Base-by-base conservation (phyloP, 257 asterid species). In the Phtheirospermum japonicum region DNA sequence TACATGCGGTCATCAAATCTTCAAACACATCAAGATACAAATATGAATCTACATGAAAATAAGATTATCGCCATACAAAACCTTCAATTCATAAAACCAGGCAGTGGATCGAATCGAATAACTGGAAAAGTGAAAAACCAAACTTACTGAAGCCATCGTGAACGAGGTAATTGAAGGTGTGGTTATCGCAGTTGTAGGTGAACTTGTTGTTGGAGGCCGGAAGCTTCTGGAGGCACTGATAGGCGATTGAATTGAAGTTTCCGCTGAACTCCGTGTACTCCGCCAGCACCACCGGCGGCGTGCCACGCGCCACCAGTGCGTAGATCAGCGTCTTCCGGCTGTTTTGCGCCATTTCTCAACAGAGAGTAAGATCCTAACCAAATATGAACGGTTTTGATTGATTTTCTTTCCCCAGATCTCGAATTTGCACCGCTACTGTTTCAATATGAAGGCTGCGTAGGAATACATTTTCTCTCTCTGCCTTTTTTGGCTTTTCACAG, bases 211-310 rank as follows among this genome's bases (percentile, higher is more conserved):
- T 79, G 9, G 85, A 73, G 10, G 83, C 64, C 37, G 89, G 85
- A 61, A 82, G 89, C 80, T 79, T 79, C 70, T 75, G 85, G 54
- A 82, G 83, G 65, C 85, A 82, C 82, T 79, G 85, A 56, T 63
- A 79, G 4, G 89, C 89, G 36, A 82, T 79, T 13, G 89, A 82
- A 67, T 79, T 82, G 83, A 82, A 79, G 78, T 82, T 82, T n/a
- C 89, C 89, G 7, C 85, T 82, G 74, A 82, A 82, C 74, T 82
- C 89, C 19, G 89, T 82, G 70, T 79, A 77, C 75, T 82, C 89
- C 34, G 85, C 79, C 68, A 82, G 61, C 32, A 75, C 68, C 45
- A 77, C 83, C 70, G 80, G 73, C 57, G 84, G 81, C 54, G 76
- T 75, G 16, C 85, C 85, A 32, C 85, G 89, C 73, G 85, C 82